These are phyloP conservation scores for Mikania micrantha DNA, from an alignment of 129 eudicot species.

Conservation along the genomic window DNA sequence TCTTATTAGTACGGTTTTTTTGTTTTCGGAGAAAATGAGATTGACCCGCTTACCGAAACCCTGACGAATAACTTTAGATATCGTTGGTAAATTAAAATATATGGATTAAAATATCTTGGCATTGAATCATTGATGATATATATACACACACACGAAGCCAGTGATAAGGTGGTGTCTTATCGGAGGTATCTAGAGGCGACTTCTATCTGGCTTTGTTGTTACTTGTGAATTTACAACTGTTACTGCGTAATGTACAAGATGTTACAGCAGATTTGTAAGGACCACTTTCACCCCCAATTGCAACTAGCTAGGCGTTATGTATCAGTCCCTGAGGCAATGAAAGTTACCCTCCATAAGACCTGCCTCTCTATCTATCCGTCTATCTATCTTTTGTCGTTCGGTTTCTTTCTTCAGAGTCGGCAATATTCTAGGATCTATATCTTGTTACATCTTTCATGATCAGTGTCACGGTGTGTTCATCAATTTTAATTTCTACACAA, in stretches of 20 bases:
- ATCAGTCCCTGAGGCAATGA: conserved; percentile 20
- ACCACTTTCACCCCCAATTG: conserved; percentile 32
- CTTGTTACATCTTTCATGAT: neutral
- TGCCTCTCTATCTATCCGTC: neutral
- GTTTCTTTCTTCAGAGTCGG: neutral
- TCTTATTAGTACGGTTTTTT: neutral
- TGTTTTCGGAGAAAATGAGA: neutral
- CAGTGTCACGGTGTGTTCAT: no score
- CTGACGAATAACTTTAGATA: neutral
- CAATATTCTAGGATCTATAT: neutral
- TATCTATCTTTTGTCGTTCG: neutral
- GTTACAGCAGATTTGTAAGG: conserved; percentile 11
- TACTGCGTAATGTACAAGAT: conserved; percentile 14
- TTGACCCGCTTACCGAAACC: neutral
- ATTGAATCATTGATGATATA: no score
- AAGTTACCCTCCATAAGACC: conserved; percentile 12
- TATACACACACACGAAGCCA: no score
- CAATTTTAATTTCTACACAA: no score
- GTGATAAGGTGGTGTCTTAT: conserved; percentile 34
- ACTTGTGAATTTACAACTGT: conserved; percentile 12
- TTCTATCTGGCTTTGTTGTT: conserved; percentile 22
- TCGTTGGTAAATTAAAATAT: neutral
- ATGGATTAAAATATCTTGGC: neutral
- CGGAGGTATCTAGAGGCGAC: conserved; percentile 29
- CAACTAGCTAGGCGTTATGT: conserved; percentile 22